Conservation (phyloP, 345 rosid genomes). For the Dimocarpus longan region DNA sequence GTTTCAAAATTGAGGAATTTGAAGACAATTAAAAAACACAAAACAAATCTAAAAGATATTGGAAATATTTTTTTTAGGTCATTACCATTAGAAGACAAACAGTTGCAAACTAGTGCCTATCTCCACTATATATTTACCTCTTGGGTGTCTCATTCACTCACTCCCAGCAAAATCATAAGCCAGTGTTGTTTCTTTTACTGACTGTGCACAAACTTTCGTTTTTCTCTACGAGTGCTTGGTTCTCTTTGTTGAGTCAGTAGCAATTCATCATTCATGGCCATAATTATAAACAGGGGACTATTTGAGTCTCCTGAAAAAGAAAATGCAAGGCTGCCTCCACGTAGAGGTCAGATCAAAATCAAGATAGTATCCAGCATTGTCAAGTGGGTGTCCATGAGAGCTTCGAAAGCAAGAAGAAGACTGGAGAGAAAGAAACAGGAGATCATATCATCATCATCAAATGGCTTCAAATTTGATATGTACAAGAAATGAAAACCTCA, state of each 20-base stretch:
- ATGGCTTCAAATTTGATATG: neutral
- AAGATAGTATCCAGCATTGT: constrained; percentile 23
- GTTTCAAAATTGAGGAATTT: neutral
- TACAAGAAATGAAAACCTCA: neutral
- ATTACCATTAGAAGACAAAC: neutral
- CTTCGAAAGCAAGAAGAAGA: constrained; percentile 12
- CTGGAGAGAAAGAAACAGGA: constrained; percentile 14
- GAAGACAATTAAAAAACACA: neutral
- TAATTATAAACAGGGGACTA: constrained; percentile 4
- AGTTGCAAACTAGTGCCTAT: neutral
- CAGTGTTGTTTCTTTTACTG: neutral
- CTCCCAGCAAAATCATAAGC: neutral
- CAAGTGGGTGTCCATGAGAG: constrained; percentile 7
- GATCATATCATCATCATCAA: neutral
- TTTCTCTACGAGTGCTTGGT: neutral
- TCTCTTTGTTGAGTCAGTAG: neutral
- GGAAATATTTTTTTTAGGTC: neutral
- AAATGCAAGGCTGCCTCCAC: constrained; percentile 30
- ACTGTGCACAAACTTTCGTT: neutral
- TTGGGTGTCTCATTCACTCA: neutral
- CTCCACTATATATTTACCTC: neutral
- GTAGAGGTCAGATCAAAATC: constrained; percentile 39
- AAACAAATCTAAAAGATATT: neutral
- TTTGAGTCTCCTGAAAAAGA: constrained; percentile 6
- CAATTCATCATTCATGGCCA: neutral